A percentile compares a stretch with the other conserved stretches of the same genome.
Conservation (phyloP, 495 filamentous ascomycete species). For the Annulohypoxylon stygium region DNA sequence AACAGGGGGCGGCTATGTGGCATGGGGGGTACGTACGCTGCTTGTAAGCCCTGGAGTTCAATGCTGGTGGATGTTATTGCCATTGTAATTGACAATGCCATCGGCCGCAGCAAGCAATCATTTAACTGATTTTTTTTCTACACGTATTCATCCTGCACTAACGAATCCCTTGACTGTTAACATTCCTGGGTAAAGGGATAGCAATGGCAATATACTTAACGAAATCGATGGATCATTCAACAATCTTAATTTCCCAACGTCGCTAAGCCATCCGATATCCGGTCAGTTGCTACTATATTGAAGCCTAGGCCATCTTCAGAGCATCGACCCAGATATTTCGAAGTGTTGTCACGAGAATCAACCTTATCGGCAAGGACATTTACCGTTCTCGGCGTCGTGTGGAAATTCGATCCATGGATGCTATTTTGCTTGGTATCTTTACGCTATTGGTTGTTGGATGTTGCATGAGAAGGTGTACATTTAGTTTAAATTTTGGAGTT, state of each 20-base stretch:
- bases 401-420: slow-evolving; percentile 1
- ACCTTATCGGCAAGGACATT: slow-evolving; percentile 15
- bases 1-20: slow-evolving; percentile 41
- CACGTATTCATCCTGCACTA: slow-evolving; percentile 7
- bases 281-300: not conserved
- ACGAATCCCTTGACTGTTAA: slow-evolving; percentile 11
- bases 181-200: not conserved
- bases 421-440: not conserved
- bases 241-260: slow-evolving; percentile 12
- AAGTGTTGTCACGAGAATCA: slow-evolving; percentile 22
- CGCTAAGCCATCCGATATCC: slow-evolving; percentile 33
- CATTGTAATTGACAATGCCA: slow-evolving; percentile 3
- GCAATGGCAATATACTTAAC: slow-evolving; percentile 1
- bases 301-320: slow-evolving; percentile 32
- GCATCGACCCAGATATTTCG: slow-evolving; percentile 8
- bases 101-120: slow-evolving; percentile 20
- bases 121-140: slow-evolving; percentile 28
- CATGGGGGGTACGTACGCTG: slow-evolving; percentile 14
- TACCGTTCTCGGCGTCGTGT: not conserved
- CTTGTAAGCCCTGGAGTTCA: not conserved
- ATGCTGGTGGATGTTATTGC: not conserved
- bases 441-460: slow-evolving; percentile 4
- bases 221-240: slow-evolving; percentile 15
- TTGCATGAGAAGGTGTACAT: not conserved
- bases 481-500: slow-evolving; percentile 2